These are phyloP conservation scores for Spongospora subterranea DNA, from an alignment of 208 protist genomes.

Conservation along the genomic window DNA sequence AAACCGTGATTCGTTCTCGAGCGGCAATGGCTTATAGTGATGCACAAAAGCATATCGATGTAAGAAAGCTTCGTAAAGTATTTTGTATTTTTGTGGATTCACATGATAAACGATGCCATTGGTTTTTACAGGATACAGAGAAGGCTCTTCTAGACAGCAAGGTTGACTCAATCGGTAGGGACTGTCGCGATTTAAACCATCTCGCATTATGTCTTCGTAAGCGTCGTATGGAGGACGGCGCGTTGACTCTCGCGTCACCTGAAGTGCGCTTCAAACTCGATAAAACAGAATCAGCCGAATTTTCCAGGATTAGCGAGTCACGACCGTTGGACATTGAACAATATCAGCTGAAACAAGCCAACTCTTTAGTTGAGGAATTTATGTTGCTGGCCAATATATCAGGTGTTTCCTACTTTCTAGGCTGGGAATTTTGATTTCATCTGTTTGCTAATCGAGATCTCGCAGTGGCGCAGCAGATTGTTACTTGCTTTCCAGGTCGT, in stretches of 20 bases:
- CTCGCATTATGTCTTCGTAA: conserved; percentile 60
- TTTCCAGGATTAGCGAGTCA: not conserved
- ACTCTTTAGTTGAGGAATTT: conserved; percentile 79
- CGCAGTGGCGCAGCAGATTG: conserved; percentile 78
- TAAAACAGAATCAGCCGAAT: not conserved
- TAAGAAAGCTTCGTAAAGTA: no score
- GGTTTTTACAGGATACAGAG: not conserved
- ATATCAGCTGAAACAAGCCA: conserved; percentile 70
- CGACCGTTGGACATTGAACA: conserved; percentile 67
- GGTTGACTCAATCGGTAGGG: not conserved
- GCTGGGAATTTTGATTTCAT: no score
- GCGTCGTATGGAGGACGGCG: conserved; percentile 69
- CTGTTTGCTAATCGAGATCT: no score
- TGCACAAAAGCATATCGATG: conserved; percentile 68
- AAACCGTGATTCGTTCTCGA: conserved; percentile 77
- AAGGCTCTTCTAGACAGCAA: conserved; percentile 1
- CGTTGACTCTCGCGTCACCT: conserved; percentile 70
- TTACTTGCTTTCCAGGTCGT: conserved; percentile 72
- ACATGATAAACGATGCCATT: not conserved
- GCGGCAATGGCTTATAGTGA: conserved; percentile 73
- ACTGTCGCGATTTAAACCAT: conserved; percentile 60
- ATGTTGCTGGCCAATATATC: conserved; percentile 85
- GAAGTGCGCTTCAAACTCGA: conserved; percentile 69
- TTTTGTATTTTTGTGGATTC: no score
- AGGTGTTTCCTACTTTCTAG: no score